Percentiles rank a stretch among this genome's conserved stretches.
Evolutionary conservation across 768 basidiomycete species (phyloP).

Genomic region (Mycena venus): DNA sequence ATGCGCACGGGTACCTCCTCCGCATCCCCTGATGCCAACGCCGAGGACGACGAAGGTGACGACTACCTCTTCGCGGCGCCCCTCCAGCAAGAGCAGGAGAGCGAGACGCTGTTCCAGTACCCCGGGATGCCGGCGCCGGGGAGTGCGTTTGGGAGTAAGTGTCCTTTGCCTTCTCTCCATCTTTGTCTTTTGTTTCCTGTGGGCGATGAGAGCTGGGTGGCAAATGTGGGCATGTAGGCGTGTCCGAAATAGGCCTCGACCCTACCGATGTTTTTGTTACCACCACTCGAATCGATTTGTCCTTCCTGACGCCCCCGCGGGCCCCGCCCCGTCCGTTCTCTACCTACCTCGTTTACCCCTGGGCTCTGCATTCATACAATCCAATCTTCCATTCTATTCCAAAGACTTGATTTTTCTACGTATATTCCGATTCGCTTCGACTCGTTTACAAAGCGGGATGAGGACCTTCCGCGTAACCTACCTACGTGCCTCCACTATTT

Average conservation of each 20-base stretch:
- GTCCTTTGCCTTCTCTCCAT: background rate
- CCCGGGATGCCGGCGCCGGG: slow-evolving; percentile 50
- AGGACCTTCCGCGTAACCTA: background rate
- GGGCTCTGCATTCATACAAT: background rate
- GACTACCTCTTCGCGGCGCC: slow-evolving; percentile 67
- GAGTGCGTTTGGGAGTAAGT: slow-evolving; percentile 11
- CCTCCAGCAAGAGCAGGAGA: slow-evolving; percentile 37
- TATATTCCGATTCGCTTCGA: background rate
- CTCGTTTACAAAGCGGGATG: background rate
- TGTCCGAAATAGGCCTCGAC: no score
- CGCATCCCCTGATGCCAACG: background rate
- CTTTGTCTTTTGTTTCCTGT: no score
- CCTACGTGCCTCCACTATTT: background rate
- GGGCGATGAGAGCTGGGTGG: no score
- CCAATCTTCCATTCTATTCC: background rate
- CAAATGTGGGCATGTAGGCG: no score
- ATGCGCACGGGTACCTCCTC: slow-evolving; percentile 72
- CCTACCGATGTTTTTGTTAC: no score
- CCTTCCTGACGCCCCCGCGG: background rate
- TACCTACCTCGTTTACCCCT: background rate
- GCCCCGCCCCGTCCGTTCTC: background rate
- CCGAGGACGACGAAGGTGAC: slow-evolving; percentile 42
- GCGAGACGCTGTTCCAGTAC: slow-evolving; percentile 48
- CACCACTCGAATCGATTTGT: background rate
- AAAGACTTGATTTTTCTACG: background rate